A percentile compares a stretch with the other conserved stretches of the same genome.
Conservation (phyloP, 352 stramenopile genomes). For the Phytophthora cajani region DNA sequence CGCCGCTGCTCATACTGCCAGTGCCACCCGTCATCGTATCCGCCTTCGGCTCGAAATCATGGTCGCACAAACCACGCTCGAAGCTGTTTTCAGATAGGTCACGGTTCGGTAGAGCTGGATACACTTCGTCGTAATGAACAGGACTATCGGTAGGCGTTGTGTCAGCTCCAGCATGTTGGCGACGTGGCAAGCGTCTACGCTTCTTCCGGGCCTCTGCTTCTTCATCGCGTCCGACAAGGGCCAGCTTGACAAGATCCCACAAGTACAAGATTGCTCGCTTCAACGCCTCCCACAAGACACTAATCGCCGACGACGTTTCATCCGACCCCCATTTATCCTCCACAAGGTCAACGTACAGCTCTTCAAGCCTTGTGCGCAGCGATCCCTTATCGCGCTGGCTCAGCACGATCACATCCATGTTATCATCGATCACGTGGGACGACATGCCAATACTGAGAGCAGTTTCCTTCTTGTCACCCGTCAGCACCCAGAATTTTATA, state of each 20-base stretch:
- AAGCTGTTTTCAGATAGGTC: constrained; percentile 63
- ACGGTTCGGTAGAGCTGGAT: constrained; percentile 59
- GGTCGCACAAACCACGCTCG: constrained; percentile 65
- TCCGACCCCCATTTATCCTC: constrained; percentile 90
- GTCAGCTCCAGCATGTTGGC: constrained; percentile 53
- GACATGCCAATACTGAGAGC: constrained; percentile 90
- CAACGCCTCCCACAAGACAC: constrained; percentile 81
- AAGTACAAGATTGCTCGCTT: constrained; percentile 73
- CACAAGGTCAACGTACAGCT: constrained; percentile 87
- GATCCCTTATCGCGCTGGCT: constrained; percentile 81
- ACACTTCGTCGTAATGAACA: constrained; percentile 75
- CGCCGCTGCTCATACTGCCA: constrained; percentile 47
- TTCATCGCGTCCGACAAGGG: constrained; percentile 75
- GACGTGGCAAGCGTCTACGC: constrained; percentile 56
- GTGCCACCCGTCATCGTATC: constrained; percentile 32
- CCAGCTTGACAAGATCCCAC: constrained; percentile 73
- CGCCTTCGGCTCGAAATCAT: constrained; percentile 76
- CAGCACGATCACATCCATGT: constrained; percentile 91
- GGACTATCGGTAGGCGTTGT: constrained; percentile 42
- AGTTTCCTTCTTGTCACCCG: constrained; percentile 91
- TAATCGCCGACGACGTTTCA: constrained; percentile 77
- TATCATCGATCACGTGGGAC: constrained; percentile 89
- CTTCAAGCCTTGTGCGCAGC: constrained; percentile 78
- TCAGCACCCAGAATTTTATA: constrained; percentile 97
- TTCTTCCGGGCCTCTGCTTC: constrained; percentile 76